Base-by-base conservation (phyloP, 148 eudicot genomes). In the Amaranthus hypochondriacus region DNA sequence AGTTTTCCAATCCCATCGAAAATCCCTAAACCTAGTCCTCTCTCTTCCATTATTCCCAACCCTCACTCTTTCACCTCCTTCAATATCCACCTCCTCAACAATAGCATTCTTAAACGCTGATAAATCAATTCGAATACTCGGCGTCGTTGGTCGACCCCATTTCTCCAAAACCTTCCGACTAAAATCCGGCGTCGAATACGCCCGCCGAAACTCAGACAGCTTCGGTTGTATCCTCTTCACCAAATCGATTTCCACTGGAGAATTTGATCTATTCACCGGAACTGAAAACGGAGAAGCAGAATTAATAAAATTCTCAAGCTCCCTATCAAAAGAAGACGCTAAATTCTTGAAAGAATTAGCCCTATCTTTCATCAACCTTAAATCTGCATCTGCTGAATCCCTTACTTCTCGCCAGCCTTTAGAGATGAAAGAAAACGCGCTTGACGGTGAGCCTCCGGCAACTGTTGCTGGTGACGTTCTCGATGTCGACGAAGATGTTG, bases 171-270 rank as follows among this genome's bases (percentile, higher is more conserved):
- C 90, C 81, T 81, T 84, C 60, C 81, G 64, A 54, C 88, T 83
- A 56, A 93, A 91, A 53, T 88, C 97, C 75, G 91, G 98, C 70
- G 97, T 84, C 51, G 98, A 94, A 72, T 94, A 94, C 9, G 72
- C 97, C 66, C 93, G 58, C 59, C 97, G 86, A 18, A 94, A 73
- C 85, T 94, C 97, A 11, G 92, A 75, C 52, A 94, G 21, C 68
- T 88, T 91, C 74, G 97, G 98, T 82, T 84, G 86, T 2, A 94
- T 61, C 66, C 75, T 72, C 86, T 86, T 91, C 11, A 91, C 89
- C 53, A 94, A 91, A 5, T 89, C 95, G 0, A 89, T 87, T 66
- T 91, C 93, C 48, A 81, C 79, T 56, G 86, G 70, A 7, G 42
- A 4, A 12, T 47, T 65, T 18, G 87, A 81, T 28, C 79, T 73